Conservation (phyloP, 2,329 filamentous ascomycete species). For the Sordariomycetes sp. region DNA sequence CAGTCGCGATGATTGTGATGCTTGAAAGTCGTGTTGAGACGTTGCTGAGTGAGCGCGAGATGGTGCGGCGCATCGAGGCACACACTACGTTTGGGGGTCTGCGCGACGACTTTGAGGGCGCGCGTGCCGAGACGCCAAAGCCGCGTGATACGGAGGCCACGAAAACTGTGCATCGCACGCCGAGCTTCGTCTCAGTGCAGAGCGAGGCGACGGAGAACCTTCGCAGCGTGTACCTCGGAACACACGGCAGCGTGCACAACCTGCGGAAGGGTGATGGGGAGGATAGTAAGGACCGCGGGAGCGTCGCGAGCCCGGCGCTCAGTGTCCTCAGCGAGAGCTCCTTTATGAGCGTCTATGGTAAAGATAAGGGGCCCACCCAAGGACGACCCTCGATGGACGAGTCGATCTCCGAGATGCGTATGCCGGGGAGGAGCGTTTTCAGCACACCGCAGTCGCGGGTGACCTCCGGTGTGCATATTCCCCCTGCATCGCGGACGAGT, state of each 20-base stretch:
- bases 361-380: background rate
- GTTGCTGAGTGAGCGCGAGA: conserved; percentile 36
- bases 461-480: background rate
- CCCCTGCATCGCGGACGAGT: conserved; percentile 8
- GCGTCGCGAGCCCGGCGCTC: conserved; percentile 42
- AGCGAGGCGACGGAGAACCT: conserved; percentile 48
- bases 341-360: conserved; percentile 52
- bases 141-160: conserved; percentile 11
- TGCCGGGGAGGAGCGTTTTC: background rate
- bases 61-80: conserved; percentile 34
- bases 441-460: background rate
- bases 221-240: conserved; percentile 42
- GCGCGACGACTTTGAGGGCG: background rate
- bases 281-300: conserved; percentile 13
- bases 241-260: conserved; percentile 32
- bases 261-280: conserved; percentile 30
- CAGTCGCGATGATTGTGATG: conserved; percentile 53
- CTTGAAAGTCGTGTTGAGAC: conserved; percentile 47
- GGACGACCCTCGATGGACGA: background rate
- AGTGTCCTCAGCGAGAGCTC: conserved; percentile 57
- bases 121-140: conserved; percentile 5
- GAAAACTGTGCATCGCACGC: conserved; percentile 40
- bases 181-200: conserved; percentile 49
- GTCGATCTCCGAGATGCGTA: background rate
- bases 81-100: background rate